These are phyloP conservation scores for Suillus bovinus DNA, from an alignment of 768 basidiomycete species.

Conservation along the genomic window DNA sequence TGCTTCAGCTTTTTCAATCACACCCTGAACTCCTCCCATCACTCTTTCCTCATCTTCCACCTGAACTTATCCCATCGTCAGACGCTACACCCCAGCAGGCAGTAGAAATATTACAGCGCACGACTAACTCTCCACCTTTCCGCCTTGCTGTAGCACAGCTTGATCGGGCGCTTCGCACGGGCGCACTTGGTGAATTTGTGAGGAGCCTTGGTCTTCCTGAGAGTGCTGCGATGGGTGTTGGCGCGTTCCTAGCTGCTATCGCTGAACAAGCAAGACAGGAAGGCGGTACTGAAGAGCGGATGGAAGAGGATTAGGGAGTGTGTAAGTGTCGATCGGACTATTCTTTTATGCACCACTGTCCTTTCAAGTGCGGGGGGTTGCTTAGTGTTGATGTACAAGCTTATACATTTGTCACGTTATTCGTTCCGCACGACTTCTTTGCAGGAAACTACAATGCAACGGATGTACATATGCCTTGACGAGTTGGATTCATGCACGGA, in stretches of 20 bases:
- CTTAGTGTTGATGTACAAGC: background rate
- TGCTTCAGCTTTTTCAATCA: conserved; percentile 67
- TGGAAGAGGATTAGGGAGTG: conserved; percentile 72
- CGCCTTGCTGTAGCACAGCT: conserved; percentile 75
- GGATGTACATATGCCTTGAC: background rate
- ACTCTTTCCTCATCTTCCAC: conserved; percentile 81
- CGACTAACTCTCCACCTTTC: conserved; percentile 84
- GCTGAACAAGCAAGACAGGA: conserved; percentile 66
- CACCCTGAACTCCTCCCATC: conserved; percentile 69
- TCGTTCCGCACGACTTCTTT: background rate
- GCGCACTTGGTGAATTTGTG: conserved; percentile 74
- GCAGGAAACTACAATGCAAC: background rate
- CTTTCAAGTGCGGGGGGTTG: background rate
- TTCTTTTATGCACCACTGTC: background rate
- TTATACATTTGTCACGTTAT: background rate
- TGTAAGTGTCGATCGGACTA: background rate
- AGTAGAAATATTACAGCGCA: conserved; percentile 62
- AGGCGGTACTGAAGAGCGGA: conserved; percentile 47
- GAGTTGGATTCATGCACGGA: background rate
- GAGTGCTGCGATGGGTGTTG: conserved; percentile 77
- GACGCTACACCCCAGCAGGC: conserved; percentile 40
- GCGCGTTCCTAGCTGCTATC: conserved; percentile 78
- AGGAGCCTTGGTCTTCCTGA: conserved; percentile 79
- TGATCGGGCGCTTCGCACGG: conserved; percentile 83
- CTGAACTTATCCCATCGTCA: conserved; percentile 70